Evolutionary conservation across 2,329 filamentous ascomycete genomes (phyloP).

Genomic region (Helicocarpus griseus): DNA sequence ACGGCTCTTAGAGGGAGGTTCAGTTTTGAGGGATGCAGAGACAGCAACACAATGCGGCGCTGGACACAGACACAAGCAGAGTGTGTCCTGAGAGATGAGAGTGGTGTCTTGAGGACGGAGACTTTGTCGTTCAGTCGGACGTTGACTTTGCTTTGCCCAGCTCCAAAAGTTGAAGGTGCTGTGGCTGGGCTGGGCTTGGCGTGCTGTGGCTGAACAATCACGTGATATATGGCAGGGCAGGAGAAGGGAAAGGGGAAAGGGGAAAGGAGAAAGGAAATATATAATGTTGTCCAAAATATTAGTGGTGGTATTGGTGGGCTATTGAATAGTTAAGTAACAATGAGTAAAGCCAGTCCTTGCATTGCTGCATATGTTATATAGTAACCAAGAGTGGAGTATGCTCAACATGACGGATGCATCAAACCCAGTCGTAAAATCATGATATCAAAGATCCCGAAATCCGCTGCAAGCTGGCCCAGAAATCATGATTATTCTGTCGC

Average conservation of each 20-base stretch:
- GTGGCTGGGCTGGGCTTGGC: not conserved
- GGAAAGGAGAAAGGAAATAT: too few species aligned
- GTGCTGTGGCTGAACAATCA: too few species aligned
- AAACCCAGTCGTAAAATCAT: not conserved
- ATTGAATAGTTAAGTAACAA: not conserved
- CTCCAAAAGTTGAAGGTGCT: not conserved
- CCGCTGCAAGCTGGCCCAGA: not conserved
- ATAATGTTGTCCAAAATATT: too few species aligned
- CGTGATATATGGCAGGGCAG: not conserved
- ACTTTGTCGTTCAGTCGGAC: not conserved
- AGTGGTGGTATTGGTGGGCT: too few species aligned
- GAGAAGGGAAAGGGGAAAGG: too few species aligned
- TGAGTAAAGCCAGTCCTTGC: not conserved
- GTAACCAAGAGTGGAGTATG: not conserved
- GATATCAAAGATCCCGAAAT: not conserved
- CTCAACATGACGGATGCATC: not conserved
- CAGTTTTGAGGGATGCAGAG: not conserved
- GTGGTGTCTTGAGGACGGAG: not conserved
- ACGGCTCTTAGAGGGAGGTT: not conserved
- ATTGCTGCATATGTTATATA: not conserved
- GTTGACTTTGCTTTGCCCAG: not conserved
- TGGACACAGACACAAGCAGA: not conserved
- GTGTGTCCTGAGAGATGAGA: not conserved
- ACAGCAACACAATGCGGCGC: not conserved
- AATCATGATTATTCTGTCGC: not conserved